phyloP scores from a whole-genome alignment of 2,329 filamentous ascomycete species.

The Neopestalotiopsis rosae region DNA sequence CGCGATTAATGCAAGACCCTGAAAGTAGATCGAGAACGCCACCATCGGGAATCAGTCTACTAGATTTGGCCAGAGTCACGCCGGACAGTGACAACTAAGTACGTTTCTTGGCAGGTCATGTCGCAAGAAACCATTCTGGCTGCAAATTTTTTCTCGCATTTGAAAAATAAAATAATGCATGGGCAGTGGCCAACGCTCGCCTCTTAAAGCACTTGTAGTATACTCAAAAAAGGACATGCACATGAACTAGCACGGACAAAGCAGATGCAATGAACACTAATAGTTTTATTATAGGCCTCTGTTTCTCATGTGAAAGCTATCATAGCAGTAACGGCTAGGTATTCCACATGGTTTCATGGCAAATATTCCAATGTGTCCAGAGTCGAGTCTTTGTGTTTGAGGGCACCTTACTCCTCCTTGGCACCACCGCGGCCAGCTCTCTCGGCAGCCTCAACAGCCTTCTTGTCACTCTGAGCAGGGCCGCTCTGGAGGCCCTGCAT shows the following conservation, averaged over 20 bases:
- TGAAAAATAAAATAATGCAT: neutral
- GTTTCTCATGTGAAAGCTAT: too few species aligned
- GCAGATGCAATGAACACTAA: neutral
- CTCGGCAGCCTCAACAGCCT: conserved; percentile 81
- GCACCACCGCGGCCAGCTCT: conserved; percentile 73
- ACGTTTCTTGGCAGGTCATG: neutral
- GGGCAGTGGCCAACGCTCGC: neutral
- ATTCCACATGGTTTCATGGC: neutral
- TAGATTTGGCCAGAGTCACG: neutral
- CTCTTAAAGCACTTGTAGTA: too few species aligned
- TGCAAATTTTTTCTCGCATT: neutral
- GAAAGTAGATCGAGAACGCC: neutral
- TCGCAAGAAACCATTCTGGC: neutral
- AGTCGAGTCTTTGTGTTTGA: neutral
- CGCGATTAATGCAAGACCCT: neutral
- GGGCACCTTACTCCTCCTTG: conserved; percentile 68
- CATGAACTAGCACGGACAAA: neutral
- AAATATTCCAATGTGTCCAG: neutral
- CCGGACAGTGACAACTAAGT: neutral
- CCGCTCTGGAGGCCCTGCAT: conserved; percentile 78
- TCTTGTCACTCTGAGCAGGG: conserved; percentile 89
- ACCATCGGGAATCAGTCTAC: neutral
- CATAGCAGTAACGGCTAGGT: neutral
- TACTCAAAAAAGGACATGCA: neutral
- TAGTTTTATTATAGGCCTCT: neutral